Conservation (phyloP, 371 early-diverging fungal species). For the Mortierella polycephala region DNA sequence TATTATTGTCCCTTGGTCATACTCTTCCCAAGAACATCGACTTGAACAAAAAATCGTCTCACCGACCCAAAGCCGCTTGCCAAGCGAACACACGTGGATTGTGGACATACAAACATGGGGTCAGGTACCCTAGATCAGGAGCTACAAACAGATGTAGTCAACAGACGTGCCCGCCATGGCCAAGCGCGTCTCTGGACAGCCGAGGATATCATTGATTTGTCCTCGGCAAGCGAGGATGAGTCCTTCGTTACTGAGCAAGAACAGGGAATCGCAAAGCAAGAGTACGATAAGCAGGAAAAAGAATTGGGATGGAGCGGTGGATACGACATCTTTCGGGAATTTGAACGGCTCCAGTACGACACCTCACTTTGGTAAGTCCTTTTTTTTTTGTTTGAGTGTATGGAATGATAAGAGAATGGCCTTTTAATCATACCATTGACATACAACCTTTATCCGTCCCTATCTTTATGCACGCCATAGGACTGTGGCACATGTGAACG, state of each 20-base stretch:
- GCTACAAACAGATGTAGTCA: background rate
- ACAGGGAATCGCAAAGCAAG: background rate
- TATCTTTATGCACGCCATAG: background rate
- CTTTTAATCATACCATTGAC: background rate
- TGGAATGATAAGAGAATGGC: too few species aligned
- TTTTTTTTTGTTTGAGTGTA: background rate
- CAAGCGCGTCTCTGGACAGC: slow-evolving; percentile 26
- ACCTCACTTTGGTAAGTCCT: slow-evolving; percentile 20
- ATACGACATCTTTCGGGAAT: slow-evolving; percentile 25
- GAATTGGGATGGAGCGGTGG: slow-evolving; percentile 39
- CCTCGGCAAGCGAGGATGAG: background rate
- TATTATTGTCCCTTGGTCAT: background rate
- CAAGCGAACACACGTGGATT: too few species aligned
- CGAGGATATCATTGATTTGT: slow-evolving; percentile 31
- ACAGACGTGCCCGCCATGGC: background rate
- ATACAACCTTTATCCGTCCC: background rate
- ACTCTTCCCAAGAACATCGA: too few species aligned
- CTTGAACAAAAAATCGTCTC: too few species aligned
- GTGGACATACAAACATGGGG: slow-evolving; percentile 15
- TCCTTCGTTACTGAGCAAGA: background rate
- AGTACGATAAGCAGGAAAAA: background rate
- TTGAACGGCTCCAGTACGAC: slow-evolving; percentile 26
- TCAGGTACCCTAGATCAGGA: background rate
- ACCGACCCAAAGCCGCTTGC: too few species aligned
- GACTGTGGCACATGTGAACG: slow-evolving; percentile 32